Base-by-base conservation (phyloP, 306 rosid genomes). In the Hylodesmum podocarpum region DNA sequence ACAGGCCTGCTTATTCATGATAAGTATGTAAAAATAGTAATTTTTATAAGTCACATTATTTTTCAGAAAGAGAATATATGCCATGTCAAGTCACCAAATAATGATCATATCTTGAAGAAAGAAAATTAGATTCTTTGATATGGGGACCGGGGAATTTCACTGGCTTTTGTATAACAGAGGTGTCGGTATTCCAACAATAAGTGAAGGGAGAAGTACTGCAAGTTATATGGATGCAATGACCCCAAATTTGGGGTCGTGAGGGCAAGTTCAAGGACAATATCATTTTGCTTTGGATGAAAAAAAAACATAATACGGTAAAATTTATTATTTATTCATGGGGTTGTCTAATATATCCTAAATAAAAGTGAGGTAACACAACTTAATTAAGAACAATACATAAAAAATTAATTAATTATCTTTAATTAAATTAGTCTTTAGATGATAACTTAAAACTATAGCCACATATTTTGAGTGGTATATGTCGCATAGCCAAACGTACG, bases 91-190 rank as follows among this genome's bases (percentile, higher is more conserved):
- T 62, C 69, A 62, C 29, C 14, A 16, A 62, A 34, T 14, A 62
- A 33, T 19, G n/a, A 34, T 18, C 68, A 34, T 62, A 62, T 62
- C 68, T 62, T 62, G 44, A 34, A 62, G 67, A 62, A 62, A 62
- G 8, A 16, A 33, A 34, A 34, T 9, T 62, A 62, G 69, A 62
- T 62, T 62, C 46, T 62, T 34, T 62, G 69, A 36, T 62, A 16
- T 16, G 16, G 69, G 69, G 66, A n/a, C 4, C 16, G 24, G 25
- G n/a, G 66, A 7, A 31, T 14, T 62, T 62, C 16, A 33, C 28
- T 62, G 16, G 46, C 28, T 18, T 33, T 33, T 43, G 15, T 61
- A 7, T 13, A 31, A 16, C 68, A 34, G n/a, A 19, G 25, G 41
- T 33, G 44, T 62, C 44, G 33, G 44, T 9, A 62, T 62, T 62